These are phyloP conservation scores for Pycnococcus provasolii DNA, from an alignment of 139 green algal species.

Conservation along the genomic window DNA sequence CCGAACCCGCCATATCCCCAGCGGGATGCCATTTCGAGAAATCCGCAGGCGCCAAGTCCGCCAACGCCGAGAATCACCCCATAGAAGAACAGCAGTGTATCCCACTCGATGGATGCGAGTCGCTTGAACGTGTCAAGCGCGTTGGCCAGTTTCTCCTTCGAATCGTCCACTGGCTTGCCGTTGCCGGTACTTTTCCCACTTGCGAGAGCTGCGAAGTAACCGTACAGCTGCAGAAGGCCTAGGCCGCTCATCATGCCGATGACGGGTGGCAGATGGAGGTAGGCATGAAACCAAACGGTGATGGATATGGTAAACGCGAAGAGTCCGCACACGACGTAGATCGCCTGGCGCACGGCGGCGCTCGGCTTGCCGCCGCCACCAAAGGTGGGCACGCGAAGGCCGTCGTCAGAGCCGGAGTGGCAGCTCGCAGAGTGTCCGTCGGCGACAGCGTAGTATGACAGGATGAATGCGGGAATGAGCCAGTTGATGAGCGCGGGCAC, in stretches of 20 bases:
- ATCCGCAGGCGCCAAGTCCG: constrained; percentile 20
- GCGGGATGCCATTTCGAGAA: neutral
- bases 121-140: neutral
- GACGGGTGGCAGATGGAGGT: constrained; percentile 24
- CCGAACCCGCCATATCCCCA: no score
- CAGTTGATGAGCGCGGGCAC: constrained; percentile 31
- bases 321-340: constrained; percentile 17
- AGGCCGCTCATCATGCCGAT: constrained; percentile 33
- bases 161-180: no score
- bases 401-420: no score
- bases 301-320: constrained; percentile 28
- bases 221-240: constrained; percentile 24
- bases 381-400: no score
- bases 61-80: constrained; percentile 31
- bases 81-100: constrained; percentile 36
- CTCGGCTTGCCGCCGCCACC: no score
- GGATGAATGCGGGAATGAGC: constrained; percentile 17
- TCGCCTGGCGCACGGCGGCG: neutral
- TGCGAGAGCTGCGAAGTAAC: neutral
- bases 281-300: constrained; percentile 25
- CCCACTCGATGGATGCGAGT: constrained; percentile 20
- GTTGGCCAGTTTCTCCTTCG: no score
- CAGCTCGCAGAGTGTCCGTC: neutral
- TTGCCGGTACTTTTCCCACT: no score
- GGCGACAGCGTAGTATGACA: neutral